These are phyloP conservation scores for Debaryomyces psychrophilus DNA, from an alignment of 1,139 yeast genomes.

Conservation along the genomic window DNA sequence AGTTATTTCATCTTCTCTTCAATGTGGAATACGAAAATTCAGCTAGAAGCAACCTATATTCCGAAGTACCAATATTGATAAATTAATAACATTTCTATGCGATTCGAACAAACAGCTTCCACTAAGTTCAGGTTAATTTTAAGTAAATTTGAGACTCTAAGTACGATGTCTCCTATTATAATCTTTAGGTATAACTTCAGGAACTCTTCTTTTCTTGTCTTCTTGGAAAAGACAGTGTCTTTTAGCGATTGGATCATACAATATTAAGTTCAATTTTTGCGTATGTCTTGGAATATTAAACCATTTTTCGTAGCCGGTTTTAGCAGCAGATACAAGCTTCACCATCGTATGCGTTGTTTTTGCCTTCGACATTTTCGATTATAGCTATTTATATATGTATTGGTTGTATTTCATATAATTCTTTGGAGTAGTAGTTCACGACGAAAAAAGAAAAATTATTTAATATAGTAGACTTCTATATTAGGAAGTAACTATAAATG, in stretches of 20 bases:
- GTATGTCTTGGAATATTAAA: constrained; percentile 82
- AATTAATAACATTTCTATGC: constrained; percentile 4
- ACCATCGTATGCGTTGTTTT: constrained; percentile 52
- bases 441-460: not conserved
- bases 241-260: constrained; percentile 78
- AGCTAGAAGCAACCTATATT: not conserved
- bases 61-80: not conserved
- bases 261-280: constrained; percentile 74
- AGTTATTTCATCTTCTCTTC: not conserved
- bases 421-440: not conserved
- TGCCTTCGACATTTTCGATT: constrained; percentile 43
- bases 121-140: not conserved
- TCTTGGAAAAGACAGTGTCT: constrained; percentile 88
- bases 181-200: constrained; percentile 63
- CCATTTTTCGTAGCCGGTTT: constrained; percentile 84
- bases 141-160: constrained; percentile 1
- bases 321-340: constrained; percentile 75
- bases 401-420: not conserved
- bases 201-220: constrained; percentile 78
- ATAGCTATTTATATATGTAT: not conserved
- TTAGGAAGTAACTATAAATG: not conserved
- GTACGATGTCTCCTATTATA: constrained; percentile 54
- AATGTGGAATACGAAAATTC: not conserved
- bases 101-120: not conserved
- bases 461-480: not conserved